Percentiles rank a stretch among this genome's conserved stretches.
Evolutionary conservation across 208 protist species (phyloP).

Genomic region (Strigomonas galati): DNA sequence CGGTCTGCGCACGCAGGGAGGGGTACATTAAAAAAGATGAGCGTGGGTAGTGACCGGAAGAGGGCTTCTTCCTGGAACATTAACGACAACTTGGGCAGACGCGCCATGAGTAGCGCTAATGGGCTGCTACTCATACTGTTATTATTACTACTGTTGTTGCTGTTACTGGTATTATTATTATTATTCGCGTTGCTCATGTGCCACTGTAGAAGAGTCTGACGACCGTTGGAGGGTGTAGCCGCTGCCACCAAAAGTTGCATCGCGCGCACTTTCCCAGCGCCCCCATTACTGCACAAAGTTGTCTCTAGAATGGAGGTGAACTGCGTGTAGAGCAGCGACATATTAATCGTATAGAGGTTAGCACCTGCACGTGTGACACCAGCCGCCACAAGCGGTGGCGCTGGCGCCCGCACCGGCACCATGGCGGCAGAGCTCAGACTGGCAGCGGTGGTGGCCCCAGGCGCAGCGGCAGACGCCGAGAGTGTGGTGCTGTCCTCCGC

Average conservation of each 20-base stretch:
- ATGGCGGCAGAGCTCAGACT: no score
- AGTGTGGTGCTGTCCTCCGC: no score
- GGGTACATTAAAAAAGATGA: not conserved
- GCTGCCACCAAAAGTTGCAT: not conserved
- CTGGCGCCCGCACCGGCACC: no score
- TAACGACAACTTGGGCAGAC: not conserved
- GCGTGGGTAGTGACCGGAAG: not conserved
- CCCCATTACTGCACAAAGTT: not conserved
- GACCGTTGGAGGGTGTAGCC: no score
- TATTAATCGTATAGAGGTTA: not conserved
- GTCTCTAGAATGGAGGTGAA: not conserved
- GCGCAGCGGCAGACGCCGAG: no score
- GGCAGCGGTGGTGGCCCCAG: no score
- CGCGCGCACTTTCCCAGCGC: not conserved
- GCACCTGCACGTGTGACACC: not conserved
- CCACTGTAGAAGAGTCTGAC: not conserved
- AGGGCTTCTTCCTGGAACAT: constrained; percentile 1
- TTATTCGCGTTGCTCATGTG: not conserved
- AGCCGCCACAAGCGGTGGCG: not conserved
- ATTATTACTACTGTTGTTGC: not conserved
- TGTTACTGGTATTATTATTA: not conserved
- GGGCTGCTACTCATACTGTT: not conserved
- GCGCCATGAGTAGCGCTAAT: not conserved
- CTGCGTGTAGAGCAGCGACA: not conserved
- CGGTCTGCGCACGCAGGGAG: not conserved